phyloP scores from a whole-genome alignment of 257 asterid species.

The Asclepias syriaca region DNA sequence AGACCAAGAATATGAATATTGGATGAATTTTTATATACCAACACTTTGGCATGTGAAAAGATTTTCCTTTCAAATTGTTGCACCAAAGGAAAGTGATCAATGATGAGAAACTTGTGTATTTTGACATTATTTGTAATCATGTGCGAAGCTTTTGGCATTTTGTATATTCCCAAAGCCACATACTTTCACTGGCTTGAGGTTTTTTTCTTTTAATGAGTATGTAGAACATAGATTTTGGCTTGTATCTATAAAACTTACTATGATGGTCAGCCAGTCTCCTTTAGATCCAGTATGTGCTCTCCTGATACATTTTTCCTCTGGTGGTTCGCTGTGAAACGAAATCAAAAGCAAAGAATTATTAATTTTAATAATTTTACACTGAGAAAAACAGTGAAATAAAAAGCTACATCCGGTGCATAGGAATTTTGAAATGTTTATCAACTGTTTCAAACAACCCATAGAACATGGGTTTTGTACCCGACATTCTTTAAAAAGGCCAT shows the following conservation, averaged over 20 bases:
- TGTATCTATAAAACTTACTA: constrained; percentile 27
- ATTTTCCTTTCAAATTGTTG: not conserved
- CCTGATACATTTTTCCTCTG: constrained; percentile 39
- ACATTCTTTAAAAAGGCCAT: not conserved
- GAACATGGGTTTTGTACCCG: not conserved
- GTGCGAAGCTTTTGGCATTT: not conserved
- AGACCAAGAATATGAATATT: not conserved
- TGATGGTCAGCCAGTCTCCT: constrained; percentile 45
- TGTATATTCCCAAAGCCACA: not conserved
- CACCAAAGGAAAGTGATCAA: not conserved
- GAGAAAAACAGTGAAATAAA: not conserved
- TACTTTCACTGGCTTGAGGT: not conserved
- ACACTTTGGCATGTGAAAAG: not conserved
- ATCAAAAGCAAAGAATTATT: not conserved
- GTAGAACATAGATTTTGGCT: not conserved
- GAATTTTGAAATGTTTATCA: not conserved
- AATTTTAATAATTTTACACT: not conserved
- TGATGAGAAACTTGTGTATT: not conserved
- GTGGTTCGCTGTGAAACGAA: constrained; percentile 36
- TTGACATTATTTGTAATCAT: not conserved
- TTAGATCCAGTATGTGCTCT: constrained; percentile 30
- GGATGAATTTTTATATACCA: not conserved
- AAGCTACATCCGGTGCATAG: not conserved
- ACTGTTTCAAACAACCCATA: not conserved
- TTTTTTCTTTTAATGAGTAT: not conserved